Base-by-base conservation (phyloP, 305 asterid genomes). In the Caryopteris hybrid region DNA sequence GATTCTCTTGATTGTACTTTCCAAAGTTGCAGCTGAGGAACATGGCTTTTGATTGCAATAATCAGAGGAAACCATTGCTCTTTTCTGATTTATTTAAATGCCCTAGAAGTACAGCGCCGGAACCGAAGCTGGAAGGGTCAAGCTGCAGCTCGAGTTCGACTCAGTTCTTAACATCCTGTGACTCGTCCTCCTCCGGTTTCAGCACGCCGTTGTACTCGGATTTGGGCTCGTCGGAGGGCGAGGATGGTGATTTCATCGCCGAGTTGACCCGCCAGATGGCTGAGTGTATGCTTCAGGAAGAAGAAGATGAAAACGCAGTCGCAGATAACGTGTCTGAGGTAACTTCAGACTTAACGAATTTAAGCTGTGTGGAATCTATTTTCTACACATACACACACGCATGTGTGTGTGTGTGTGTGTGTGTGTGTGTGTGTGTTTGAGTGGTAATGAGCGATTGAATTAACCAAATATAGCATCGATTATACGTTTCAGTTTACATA, bases 201-300 rank as follows among this genome's bases (percentile, higher is more conserved):
- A 85, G 91, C 74, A 78, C 95, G 29, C 92, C 95, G 29, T 54
- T 76, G 25, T 80, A 80, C 33, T 90, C 94, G 31, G 95, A 90
- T 53, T 68, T 86, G 69, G 88, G 81, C 50, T 82, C 89, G 0
- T 79, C 89, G n/a, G 85, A 73, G 31, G 78, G 79, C 50, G 87
- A 82, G 3, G 96, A 82, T 1, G 86, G 74, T 6, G 95, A 85
- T 68, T 86, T 82, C 79, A 72, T 79, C 2, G 80, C 84, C 6
- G 92, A 91, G 78, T 83, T 91, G 81, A 85, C 85, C 74, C 95
- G 95, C 8, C 89, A 83, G 83, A 85, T 91, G 92, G 86, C 95
- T 1, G 92, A 91, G 82, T 79, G 79, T 64, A 88, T 89, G 95
- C 91, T 86, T 12, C 77, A 74, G 25, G 97, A 86, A 4, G 93